Evolutionary conservation across 1,284 basidiomycete species (phyloP), one percentile per base, ranked within the genome.

Genomic region (Kalmanozyma brasiliensis): DNA sequence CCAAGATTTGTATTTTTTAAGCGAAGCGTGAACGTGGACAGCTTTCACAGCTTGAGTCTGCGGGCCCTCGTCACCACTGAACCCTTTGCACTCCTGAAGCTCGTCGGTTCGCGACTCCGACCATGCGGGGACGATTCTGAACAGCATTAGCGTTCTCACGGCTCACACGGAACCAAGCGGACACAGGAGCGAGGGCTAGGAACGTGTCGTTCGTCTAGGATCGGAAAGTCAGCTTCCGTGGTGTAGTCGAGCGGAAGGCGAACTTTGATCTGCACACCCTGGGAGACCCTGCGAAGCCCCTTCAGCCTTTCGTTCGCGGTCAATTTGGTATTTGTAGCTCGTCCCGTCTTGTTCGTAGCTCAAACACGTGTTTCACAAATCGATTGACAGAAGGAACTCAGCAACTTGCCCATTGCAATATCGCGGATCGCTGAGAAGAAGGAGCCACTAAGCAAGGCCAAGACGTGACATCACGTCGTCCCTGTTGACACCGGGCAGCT

Each of bases 401-500:
- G n/a, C n/a, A n/a, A n/a, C n/a, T n/a, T n/a, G n/a, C n/a, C 26
- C 26, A 29, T 29, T 11, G 6, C 26, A 29, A 29, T 6, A 29
- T 29, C 11, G 26, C 26, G 26, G 26, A 11, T 29, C 11, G 26
- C 26, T 29, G 11, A 29, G 26, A 6, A 7, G 26, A 7, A 29
- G 6, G 7, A 11, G 11, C 7, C 7, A 11, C 17, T 13, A 53
- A 17, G 36, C 19, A 11, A 67, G 49, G 6, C 52, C 58, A 17
- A 67, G 64, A 37, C 58, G 52, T 35, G 49, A 17, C n/a, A 57
- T 20, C 52, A 67, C 11, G 26, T 61, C 64, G 20, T 45, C 33
- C 38, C 73, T 58, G 35, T 56, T 58, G 71, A 78, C 52, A 44
- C 77, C 85, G 1, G 89, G 89, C 2, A 90, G 80, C 2, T 88